Conservation (phyloP, 1,284 basidiomycete species). For the Cryptococcus depauperatus region DNA sequence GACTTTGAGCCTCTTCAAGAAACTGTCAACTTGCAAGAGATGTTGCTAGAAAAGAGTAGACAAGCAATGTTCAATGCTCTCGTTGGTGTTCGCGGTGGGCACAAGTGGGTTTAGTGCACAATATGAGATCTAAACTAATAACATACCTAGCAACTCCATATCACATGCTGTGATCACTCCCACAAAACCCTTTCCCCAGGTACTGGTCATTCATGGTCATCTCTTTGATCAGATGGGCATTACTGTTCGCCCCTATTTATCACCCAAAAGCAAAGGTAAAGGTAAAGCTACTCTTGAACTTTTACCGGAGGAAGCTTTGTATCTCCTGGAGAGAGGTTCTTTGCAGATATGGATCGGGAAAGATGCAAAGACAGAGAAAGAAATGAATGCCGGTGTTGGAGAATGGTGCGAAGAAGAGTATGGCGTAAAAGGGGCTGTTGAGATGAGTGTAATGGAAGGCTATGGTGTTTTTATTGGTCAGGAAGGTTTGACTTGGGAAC, state of each 20-base stretch:
- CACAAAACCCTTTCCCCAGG: slow-evolving; percentile 47
- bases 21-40: slow-evolving; percentile 55
- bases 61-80: slow-evolving; percentile 78
- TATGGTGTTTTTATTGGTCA: slow-evolving; percentile 73
- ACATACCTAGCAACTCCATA: slow-evolving; percentile 38
- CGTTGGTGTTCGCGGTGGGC: slow-evolving; percentile 61
- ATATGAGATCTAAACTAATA: background rate
- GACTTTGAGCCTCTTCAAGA: slow-evolving; percentile 75
- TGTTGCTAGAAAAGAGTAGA: slow-evolving; percentile 71
- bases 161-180: slow-evolving; percentile 41
- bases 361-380: slow-evolving; percentile 17
- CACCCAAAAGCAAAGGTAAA: slow-evolving; percentile 53
- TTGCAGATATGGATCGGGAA: slow-evolving; percentile 66
- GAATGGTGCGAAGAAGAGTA: slow-evolving; percentile 48
- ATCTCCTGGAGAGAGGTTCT: slow-evolving; percentile 80
- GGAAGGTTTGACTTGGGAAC: slow-evolving; percentile 68
- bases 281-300: slow-evolving; percentile 58
- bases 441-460: slow-evolving; percentile 88
- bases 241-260: slow-evolving; percentile 50
- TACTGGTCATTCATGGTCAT: slow-evolving; percentile 63
- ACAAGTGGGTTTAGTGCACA: slow-evolving; percentile 52
- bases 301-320: slow-evolving; percentile 87
- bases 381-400: slow-evolving; percentile 17
- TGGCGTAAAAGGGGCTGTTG: slow-evolving; percentile 73
- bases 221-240: slow-evolving; percentile 72